Conservation (phyloP, 805 yeast species). For the Ogataea chonburiensis region DNA sequence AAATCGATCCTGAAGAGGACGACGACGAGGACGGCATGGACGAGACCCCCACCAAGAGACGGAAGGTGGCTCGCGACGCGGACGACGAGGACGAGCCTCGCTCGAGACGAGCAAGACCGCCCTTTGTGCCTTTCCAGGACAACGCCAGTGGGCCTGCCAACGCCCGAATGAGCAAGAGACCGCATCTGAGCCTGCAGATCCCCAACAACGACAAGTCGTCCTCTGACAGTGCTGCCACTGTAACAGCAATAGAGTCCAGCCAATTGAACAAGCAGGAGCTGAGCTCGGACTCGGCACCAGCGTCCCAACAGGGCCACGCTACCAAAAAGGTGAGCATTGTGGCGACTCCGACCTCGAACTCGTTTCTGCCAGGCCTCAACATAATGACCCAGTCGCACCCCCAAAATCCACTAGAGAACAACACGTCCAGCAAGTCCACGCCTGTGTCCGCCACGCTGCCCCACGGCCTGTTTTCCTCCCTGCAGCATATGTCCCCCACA, state of each 20-base stretch:
- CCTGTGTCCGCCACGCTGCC: constrained; percentile 31
- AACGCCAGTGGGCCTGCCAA: not conserved
- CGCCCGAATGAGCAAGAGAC: constrained; percentile 39
- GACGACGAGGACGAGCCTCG: not conserved
- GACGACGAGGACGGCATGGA: constrained; percentile 14
- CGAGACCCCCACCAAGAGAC: constrained; percentile 9
- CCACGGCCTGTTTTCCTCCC: constrained; percentile 29
- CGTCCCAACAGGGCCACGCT: constrained; percentile 1
- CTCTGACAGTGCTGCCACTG: constrained; percentile 43
- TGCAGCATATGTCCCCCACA: constrained; percentile 36
- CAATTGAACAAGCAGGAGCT: constrained; percentile 6
- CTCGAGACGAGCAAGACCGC: constrained; percentile 1
- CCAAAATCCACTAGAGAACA: constrained; percentile 15
- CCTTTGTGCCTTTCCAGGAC: constrained; percentile 9
- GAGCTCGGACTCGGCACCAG: constrained; percentile 2
- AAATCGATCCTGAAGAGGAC: constrained; percentile 16
- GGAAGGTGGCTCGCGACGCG: constrained; percentile 2
- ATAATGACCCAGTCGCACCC: constrained; percentile 21
- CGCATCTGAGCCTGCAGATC: constrained; percentile 63
- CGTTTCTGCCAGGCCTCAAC: constrained; percentile 21
- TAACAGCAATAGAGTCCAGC: constrained; percentile 42
- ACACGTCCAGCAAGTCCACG: constrained; percentile 28
- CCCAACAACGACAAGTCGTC: constrained; percentile 39
- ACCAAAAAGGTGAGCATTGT: constrained; percentile 11
- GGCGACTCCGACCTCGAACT: constrained; percentile 22